These are phyloP conservation scores for Neospora caninum DNA, from an alignment of 169 alveolate species.

Conservation along the genomic window DNA sequence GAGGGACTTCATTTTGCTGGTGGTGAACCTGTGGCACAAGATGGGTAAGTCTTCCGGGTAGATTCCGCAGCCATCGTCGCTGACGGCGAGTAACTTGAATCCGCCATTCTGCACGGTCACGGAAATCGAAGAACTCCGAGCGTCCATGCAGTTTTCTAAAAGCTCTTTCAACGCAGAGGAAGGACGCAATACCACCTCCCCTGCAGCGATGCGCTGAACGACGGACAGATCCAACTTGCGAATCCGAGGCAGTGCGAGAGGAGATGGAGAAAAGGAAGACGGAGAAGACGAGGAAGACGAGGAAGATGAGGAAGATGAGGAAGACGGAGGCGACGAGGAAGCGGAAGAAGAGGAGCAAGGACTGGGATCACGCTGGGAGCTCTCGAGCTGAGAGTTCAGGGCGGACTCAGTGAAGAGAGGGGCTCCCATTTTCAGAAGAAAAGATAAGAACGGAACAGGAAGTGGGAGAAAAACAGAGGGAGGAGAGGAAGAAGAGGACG, in stretches of 20 bases:
- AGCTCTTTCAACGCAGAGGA: conserved; percentile 97
- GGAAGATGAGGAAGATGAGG: background rate
- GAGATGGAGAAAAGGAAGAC: background rate
- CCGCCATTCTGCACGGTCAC: conserved; percentile 92
- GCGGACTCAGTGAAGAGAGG: too few relatives aligned
- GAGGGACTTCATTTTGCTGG: conserved; percentile 92
- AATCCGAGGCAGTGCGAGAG: conserved; percentile 61
- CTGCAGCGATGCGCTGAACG: conserved; percentile 96
- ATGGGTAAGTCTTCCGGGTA: conserved; percentile 90
- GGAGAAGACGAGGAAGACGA: background rate
- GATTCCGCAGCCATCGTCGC: conserved; percentile 98
- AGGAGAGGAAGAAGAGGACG: too few relatives aligned
- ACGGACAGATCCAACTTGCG: conserved; percentile 87
- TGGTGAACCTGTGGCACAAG: conserved; percentile 96
- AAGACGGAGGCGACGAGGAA: background rate
- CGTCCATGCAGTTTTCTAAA: conserved; percentile 97
- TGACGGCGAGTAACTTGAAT: conserved; percentile 88
- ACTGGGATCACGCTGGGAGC: too few relatives aligned
- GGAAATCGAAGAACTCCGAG: conserved; percentile 90
- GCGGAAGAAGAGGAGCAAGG: too few relatives aligned
- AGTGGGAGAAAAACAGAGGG: too few relatives aligned
- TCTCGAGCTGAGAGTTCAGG: too few relatives aligned
- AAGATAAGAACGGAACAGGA: too few relatives aligned
- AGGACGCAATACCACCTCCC: conserved; percentile 96
- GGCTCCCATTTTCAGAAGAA: too few relatives aligned